Evolutionary conservation across 352 stramenopile genomes (phyloP), one percentile per base, ranked within the genome.

Genomic region (Pythium sp.): DNA sequence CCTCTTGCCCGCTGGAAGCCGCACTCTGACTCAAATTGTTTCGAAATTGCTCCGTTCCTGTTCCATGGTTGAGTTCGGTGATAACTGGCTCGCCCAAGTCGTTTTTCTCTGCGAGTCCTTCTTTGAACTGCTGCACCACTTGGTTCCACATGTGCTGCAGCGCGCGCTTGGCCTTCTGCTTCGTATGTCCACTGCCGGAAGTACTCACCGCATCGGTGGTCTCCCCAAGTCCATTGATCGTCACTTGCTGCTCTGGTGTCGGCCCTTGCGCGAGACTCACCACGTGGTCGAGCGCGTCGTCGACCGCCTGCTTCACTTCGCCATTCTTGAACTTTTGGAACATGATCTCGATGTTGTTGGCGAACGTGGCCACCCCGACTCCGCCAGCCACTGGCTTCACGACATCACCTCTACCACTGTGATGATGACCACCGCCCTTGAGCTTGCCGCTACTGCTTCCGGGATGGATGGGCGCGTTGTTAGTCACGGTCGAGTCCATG

Each of bases 91-190:
- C 47, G 47, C 47, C 47, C 20, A 20, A 55, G n/a, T 22, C 7
- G 5, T 32, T 32, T 32, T 30, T 28, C 47, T 55, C 47, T 55
- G 20, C 20, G 12, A 55, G 47, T 0, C 47, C 47, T 6, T 55
- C 47, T 22, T 55, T 55, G 47, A 55, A 55, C 47, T 55, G 47
- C 4, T 14, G 9, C 20, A 55, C 47, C 7, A 55, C 47, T 55
- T 55, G 47, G 47, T 55, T 22, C 47, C 47, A 55, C 47, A 55
- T 55, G 47, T 55, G 47, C 47, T 55, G 47, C n/a, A 55, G 47
- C n/a, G 47, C 28, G n/a, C 20, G 47, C 7, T 22, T 28, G 47
- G n/a, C 20, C n/a, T 55, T 5, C 15, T 55, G n/a, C 6, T 8
- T 7, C 5, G 24, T n/a, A 20, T 55, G n/a, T 3, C 28, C 28